Conservation (phyloP, 805 yeast species). For the Metschnikowia henanensis region DNA sequence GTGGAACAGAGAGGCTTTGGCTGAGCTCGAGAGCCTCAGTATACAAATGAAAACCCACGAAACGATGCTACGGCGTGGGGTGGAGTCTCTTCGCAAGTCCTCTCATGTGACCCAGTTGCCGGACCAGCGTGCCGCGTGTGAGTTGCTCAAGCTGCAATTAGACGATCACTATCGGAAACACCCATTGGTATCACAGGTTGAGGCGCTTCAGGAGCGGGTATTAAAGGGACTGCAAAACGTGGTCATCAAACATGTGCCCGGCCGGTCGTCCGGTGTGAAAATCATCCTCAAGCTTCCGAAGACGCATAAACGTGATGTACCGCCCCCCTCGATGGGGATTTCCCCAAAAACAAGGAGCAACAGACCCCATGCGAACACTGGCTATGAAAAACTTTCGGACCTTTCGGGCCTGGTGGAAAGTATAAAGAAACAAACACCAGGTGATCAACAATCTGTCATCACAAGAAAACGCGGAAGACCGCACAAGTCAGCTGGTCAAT, state of each 20-base stretch:
- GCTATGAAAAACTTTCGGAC: too few relatives aligned
- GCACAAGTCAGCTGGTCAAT: too few relatives aligned
- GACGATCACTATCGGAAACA: conserved; percentile 33
- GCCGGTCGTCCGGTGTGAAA: conserved; percentile 14
- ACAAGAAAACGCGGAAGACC: too few relatives aligned
- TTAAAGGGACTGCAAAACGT: conserved; percentile 16
- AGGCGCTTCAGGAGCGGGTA: conserved; percentile 32
- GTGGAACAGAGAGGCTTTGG: conserved; percentile 15
- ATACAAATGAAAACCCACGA: conserved; percentile 34
- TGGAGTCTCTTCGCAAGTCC: conserved; percentile 24
- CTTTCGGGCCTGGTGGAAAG: too few relatives aligned
- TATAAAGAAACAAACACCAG: too few relatives aligned
- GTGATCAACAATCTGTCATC: too few relatives aligned
- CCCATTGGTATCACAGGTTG: conserved; percentile 39
- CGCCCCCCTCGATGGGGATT: not conserved
- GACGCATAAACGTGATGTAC: not conserved
- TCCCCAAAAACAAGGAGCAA: too few relatives aligned
- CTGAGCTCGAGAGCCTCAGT: conserved; percentile 22
- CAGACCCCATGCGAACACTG: too few relatives aligned
- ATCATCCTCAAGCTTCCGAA: conserved; percentile 16
- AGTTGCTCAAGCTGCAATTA: conserved; percentile 29
- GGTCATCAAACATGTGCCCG: conserved; percentile 13
- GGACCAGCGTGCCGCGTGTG: conserved; percentile 4
- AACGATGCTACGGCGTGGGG: conserved; percentile 24
- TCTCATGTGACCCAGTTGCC: conserved; percentile 10